phyloP scores from a whole-genome alignment of 345 rosid species.

The Populus simonii region DNA sequence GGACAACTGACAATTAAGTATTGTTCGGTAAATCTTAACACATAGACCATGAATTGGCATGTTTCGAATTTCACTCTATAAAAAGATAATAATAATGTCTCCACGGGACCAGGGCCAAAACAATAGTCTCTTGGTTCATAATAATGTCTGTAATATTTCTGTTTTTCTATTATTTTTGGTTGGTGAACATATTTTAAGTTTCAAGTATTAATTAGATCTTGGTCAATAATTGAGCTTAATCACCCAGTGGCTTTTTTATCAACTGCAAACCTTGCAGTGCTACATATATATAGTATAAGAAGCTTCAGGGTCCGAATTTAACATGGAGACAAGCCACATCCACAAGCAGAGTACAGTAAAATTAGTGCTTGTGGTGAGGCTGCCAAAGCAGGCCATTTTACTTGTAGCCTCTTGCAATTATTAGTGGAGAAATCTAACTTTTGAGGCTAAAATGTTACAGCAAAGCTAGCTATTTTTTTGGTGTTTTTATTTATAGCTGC shows the following conservation, averaged over 20 bases:
- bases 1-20: conserved; percentile 11
- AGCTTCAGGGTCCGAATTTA: background rate
- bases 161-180: background rate
- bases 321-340: conserved; percentile 8
- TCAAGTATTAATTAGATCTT: too few species aligned
- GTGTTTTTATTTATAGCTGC: background rate
- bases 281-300: background rate
- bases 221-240: too few species aligned
- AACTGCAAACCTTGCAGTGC: background rate
- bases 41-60: background rate
- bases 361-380: background rate
- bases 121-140: background rate
- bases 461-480: background rate
- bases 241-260: background rate
- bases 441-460: background rate
- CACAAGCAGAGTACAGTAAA: conserved; percentile 8
- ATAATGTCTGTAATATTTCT: background rate
- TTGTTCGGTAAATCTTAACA: conserved; percentile 1
- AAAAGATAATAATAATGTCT: background rate
- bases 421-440: background rate
- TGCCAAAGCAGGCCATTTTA: conserved; percentile 3
- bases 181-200: background rate
- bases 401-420: background rate
- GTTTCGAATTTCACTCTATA: background rate
- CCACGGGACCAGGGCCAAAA: background rate